Conservation (phyloP, 148 eudicot genomes). For the Oxyria digyna region DNA sequence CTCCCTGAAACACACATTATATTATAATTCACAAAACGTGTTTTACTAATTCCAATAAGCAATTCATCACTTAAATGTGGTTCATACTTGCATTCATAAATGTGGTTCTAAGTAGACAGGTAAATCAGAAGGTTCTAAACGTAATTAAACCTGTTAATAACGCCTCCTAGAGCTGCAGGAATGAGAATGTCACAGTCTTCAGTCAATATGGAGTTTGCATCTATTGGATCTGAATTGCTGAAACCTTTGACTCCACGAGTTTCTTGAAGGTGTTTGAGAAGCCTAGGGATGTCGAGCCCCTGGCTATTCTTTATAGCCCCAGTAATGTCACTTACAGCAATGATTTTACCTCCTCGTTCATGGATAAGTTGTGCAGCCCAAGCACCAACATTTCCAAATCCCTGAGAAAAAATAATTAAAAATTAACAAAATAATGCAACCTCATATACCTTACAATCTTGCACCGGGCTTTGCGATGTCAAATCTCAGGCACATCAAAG, state of each 20-base stretch:
- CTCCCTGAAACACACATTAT: slow-evolving; percentile 38
- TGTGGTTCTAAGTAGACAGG: background rate
- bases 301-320: slow-evolving; percentile 60
- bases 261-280: slow-evolving; percentile 55
- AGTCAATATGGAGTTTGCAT: slow-evolving; percentile 50
- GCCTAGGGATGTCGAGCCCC: slow-evolving; percentile 66
- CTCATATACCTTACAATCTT: background rate
- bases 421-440: background rate
- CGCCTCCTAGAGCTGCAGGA: slow-evolving; percentile 99
- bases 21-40: background rate
- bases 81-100: background rate
- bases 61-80: background rate
- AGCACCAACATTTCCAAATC: slow-evolving; percentile 78
- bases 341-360: slow-evolving; percentile 52
- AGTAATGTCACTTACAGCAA: slow-evolving; percentile 63
- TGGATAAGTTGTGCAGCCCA: slow-evolving; percentile 58
- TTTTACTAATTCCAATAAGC: background rate
- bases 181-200: slow-evolving; percentile 97
- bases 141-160: slow-evolving; percentile 55
- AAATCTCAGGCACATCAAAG: background rate
- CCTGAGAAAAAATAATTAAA: slow-evolving; percentile 29
- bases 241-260: slow-evolving; percentile 83
- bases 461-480: background rate
- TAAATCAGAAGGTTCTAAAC: background rate
- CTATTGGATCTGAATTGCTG: slow-evolving; percentile 45